These are phyloP conservation scores for Saksenaea vasiformis DNA, from an alignment of 371 early-diverging fungal genomes.

Conservation along the genomic window DNA sequence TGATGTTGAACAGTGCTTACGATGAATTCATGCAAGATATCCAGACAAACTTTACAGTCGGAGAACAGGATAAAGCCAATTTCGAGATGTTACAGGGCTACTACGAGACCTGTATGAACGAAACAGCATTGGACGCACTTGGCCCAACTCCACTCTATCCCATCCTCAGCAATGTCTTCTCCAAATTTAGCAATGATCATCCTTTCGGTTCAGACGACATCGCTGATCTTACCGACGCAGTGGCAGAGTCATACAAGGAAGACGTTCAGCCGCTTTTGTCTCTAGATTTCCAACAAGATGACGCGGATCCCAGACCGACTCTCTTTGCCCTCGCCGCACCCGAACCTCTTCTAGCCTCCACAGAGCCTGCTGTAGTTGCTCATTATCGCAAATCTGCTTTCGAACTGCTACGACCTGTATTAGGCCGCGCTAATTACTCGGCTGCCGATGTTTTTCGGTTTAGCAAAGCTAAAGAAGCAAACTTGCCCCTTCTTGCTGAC, in stretches of 20 bases:
- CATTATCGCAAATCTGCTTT: constrained; percentile 40
- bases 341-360: constrained; percentile 51
- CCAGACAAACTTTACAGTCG: constrained; percentile 10
- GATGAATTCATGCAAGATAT: constrained; percentile 15
- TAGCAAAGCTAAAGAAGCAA: constrained; percentile 1
- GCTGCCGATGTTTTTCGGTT: background rate
- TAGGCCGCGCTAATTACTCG: constrained; percentile 9
- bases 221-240: background rate
- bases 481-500: constrained; percentile 11
- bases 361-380: constrained; percentile 32
- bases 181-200: background rate
- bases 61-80: constrained; percentile 25
- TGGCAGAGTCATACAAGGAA: constrained; percentile 7
- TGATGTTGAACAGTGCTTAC: constrained; percentile 24
- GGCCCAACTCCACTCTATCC: constrained; percentile 55
- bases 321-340: constrained; percentile 41
- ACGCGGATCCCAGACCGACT: constrained; percentile 43
- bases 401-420: constrained; percentile 13
- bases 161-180: constrained; percentile 21
- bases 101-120: constrained; percentile 58
- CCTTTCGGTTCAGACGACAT: background rate
- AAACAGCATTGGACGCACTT: constrained; percentile 28
- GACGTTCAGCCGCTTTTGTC: constrained; percentile 26
- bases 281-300: constrained; percentile 42
- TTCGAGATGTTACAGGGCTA: constrained; percentile 46